phyloP scores from a whole-genome alignment of 1,139 yeast species.

The Diutina neorugosa region DNA sequence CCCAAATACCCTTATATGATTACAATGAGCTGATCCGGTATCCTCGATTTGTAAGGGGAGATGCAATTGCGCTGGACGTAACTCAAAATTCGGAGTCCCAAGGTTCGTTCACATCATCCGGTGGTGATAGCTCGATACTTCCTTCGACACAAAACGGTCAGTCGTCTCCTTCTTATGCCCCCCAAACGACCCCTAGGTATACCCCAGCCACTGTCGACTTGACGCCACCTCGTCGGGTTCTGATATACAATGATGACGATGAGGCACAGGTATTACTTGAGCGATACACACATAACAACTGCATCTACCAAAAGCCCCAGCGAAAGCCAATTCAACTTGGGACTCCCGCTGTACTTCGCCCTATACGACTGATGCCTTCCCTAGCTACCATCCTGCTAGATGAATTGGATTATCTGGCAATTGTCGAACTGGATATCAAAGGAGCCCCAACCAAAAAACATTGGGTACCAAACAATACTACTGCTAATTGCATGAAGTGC shows the following conservation, averaged over 20 bases:
- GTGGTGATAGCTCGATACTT: background rate
- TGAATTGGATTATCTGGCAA: background rate
- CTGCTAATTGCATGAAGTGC: slow-evolving; percentile 1
- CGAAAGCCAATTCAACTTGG: background rate
- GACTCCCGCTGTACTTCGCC: slow-evolving; percentile 1
- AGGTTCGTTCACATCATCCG: background rate
- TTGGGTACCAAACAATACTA: background rate
- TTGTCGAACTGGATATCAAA: background rate
- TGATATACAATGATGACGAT: background rate
- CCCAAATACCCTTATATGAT: background rate
- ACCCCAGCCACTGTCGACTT: slow-evolving; percentile 1
- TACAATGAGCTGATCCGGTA: slow-evolving; percentile 1
- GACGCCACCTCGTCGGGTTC: background rate
- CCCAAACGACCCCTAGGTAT: background rate
- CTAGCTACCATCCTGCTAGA: background rate
- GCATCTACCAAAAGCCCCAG: background rate
- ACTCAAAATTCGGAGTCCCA: background rate
- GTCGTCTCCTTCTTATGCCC: background rate
- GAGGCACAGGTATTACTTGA: background rate
- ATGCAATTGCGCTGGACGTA: background rate
- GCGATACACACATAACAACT: background rate
- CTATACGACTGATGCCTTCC: slow-evolving; percentile 1
- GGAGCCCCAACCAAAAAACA: background rate
- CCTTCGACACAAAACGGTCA: background rate
- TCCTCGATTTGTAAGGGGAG: background rate